Conservation (phyloP, 345 rosid species). For the Pistacia atlantica region DNA sequence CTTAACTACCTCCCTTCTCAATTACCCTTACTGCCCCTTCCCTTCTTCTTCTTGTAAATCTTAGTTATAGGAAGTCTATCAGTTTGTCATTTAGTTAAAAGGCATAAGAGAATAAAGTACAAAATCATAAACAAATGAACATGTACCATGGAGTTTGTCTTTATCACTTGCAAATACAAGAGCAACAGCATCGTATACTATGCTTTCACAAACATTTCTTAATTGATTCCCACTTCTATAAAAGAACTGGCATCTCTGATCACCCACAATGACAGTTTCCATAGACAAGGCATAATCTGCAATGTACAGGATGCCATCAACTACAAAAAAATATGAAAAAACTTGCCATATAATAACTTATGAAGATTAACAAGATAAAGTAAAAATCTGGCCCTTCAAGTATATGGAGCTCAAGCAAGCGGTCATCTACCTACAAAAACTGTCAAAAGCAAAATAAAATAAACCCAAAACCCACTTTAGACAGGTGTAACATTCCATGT, state of each 20-base stretch:
- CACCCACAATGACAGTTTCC: constrained; percentile 76
- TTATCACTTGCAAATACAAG: constrained; percentile 73
- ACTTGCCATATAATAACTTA: constrained; percentile 9
- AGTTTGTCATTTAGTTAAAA: not conserved
- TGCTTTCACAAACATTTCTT: constrained; percentile 20
- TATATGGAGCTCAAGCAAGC: not conserved
- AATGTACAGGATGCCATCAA: constrained; percentile 24
- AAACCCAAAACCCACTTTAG: not conserved
- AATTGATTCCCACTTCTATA: constrained; percentile 39
- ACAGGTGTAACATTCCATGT: not conserved
- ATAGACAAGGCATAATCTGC: constrained; percentile 70
- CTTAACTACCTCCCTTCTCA: too few species aligned
- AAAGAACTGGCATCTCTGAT: constrained; percentile 47
- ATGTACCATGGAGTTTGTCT: constrained; percentile 58
- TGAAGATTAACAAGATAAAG: not conserved
- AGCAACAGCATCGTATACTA: constrained; percentile 45
- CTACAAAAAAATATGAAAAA: not conserved
- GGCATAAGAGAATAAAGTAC: constrained; percentile 7
- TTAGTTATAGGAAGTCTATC: too few species aligned
- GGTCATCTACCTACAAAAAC: not conserved
- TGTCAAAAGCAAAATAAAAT: not conserved
- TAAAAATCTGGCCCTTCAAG: not conserved
- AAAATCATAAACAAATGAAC: constrained; percentile 1
- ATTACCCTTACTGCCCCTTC: too few species aligned
- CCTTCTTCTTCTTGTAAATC: too few species aligned